Base-by-base conservation (phyloP, 345 rosid species). In the Firmiana major region DNA sequence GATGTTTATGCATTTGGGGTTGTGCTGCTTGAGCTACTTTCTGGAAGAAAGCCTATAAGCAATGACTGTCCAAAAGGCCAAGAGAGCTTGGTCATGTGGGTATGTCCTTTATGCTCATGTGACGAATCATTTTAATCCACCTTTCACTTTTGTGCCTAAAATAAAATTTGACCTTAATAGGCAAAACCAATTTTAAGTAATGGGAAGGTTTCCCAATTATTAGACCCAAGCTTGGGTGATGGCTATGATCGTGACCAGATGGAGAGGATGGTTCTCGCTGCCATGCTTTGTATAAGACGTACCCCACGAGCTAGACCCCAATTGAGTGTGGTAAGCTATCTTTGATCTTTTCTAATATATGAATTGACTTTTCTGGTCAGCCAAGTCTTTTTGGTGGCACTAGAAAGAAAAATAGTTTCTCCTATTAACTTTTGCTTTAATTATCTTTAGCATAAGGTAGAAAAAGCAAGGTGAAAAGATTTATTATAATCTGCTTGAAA, bases 21-120 rank as follows among this genome's bases (percentile, higher is more conserved):
- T 51, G 97, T 96, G 46, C 93, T 96, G 36, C 99, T 96, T 24
- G 99, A 96, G 91, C 90, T 96, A 74, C 91, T 96, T 21, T 87
- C 97, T 16, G 97, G 99, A 54, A 87, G 95, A 77, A 92, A 86
- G 88, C 97, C 99, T 2, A 96, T 96, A 77, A 84, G 84, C 80
- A 79, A 81, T 19, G 88, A 85, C 59, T 80, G 77, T 83, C 91
- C 93, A 0, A 91, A 93, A 75, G 97, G 95, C 82, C 89, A 84
- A 69, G 97, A 92, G 88, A 93, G 99, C 82, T 88, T 94, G 60
- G 92, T 93, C 75, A 86, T 94, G 92, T 97, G 97, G 99, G 99
- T 96, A 94, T 70, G 97, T 82, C 34, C 48, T 71, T 59, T 59
- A 4, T 24, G 0, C 68, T 24, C 26, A 4, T 26, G 9, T 36